Evolutionary conservation across 768 basidiomycete species (phyloP).

Genomic region (Cystofilobasidium capitatum): DNA sequence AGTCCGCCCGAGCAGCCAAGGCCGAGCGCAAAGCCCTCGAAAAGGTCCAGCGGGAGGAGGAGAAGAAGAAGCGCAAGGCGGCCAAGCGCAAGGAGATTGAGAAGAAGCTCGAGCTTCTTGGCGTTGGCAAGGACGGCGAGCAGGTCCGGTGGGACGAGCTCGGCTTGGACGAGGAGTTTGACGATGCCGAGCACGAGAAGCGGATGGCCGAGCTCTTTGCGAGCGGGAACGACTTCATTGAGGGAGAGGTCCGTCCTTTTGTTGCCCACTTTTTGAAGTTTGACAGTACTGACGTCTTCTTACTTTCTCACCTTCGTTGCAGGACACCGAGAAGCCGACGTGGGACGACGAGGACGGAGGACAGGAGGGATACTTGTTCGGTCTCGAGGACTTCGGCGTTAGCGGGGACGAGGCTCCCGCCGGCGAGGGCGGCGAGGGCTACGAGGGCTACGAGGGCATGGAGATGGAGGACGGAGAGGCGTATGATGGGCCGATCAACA

Average conservation of each 20-base stretch:
- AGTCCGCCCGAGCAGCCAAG: conserved; percentile 68
- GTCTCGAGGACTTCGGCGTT: conserved; percentile 33
- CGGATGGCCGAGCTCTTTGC: conserved; percentile 63
- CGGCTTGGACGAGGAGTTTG: conserved; percentile 88
- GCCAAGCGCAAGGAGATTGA: conserved; percentile 51
- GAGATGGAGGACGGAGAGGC: conserved; percentile 36
- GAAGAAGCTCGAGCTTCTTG: conserved; percentile 53
- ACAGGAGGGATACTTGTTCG: conserved; percentile 32
- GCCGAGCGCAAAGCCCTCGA: conserved; percentile 55
- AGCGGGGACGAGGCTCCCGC: conserved; percentile 48
- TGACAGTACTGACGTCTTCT: background rate
- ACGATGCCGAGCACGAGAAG: conserved; percentile 68
- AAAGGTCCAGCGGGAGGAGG: conserved; percentile 48
- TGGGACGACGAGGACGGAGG: conserved; percentile 84
- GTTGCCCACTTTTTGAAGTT: background rate
- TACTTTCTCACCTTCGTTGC: background rate
- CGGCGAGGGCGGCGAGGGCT: conserved; percentile 38
- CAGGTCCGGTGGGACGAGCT: conserved; percentile 48
- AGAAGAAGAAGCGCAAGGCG: conserved; percentile 61
- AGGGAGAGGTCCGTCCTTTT: conserved; percentile 13
- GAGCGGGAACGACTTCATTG: conserved; percentile 17
- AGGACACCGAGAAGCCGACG: conserved; percentile 57
- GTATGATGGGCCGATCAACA: conserved; percentile 47
- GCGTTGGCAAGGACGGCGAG: conserved; percentile 22
- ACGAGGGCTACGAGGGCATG: conserved; percentile 29